phyloP scores from a whole-genome alignment of 176 grass and related monocot genomes.

The Oryza rufipogon region DNA sequence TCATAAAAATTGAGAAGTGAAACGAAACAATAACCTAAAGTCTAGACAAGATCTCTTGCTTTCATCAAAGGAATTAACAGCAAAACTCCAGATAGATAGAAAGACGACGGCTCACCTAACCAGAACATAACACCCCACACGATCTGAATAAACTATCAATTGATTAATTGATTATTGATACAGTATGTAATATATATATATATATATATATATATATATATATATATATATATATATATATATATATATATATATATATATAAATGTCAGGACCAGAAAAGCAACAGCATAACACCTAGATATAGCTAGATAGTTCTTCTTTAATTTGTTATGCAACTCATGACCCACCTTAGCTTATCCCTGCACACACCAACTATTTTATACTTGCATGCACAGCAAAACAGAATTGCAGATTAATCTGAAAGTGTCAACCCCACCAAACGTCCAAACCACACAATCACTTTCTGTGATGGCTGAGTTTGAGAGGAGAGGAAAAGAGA shows the following conservation, averaged over 20 bases:
- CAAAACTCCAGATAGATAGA: neutral
- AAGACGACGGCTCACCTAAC: neutral
- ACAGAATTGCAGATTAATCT: neutral
- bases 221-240: too few species aligned
- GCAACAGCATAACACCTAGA: neutral
- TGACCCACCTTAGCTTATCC: neutral
- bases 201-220: too few species aligned
- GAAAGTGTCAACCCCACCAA: conserved; percentile 23
- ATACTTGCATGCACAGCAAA: conserved; percentile 8
- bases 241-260: too few species aligned
- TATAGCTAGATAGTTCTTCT: neutral
- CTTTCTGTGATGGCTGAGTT: neutral
- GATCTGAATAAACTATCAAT: neutral
- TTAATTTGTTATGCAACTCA: neutral
- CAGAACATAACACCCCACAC: neutral
- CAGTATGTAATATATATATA: too few species aligned
- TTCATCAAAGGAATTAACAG: neutral
- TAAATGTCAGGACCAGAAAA: neutral
- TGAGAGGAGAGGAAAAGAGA: too few species aligned
- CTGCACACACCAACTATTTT: neutral
- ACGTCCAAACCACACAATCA: neutral
- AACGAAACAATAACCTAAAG: neutral
- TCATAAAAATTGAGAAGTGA: neutral
- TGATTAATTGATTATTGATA: too few species aligned
- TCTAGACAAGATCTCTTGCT: neutral